Percentiles rank a stretch among this genome's conserved stretches.
phyloP scores from a whole-genome alignment of 441 rosid species.

The Populus hybrid region DNA sequence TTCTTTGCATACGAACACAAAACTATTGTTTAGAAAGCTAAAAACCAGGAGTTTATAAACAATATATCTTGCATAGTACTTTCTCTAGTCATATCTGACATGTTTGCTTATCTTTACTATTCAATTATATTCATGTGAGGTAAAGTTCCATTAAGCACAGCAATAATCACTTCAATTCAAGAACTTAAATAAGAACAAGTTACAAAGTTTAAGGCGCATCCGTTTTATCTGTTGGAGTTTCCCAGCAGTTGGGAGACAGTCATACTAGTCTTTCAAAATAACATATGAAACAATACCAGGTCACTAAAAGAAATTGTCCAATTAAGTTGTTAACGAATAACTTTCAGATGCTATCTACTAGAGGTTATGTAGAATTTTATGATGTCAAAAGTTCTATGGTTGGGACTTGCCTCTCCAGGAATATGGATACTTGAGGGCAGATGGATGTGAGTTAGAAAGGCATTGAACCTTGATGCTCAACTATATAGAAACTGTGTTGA shows the following conservation, averaged over 20 bases:
- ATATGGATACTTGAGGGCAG: not conserved
- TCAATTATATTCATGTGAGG: not conserved
- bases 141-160: not conserved
- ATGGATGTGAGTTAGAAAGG: not conserved
- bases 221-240: not conserved
- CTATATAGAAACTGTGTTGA: not conserved
- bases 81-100: not conserved
- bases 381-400: not conserved
- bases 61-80: not conserved
- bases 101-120: not conserved
- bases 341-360: not conserved
- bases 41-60: too few relatives aligned
- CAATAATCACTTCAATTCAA: not conserved
- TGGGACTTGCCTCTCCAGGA: not conserved
- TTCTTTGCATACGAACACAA: not conserved
- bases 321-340: not conserved
- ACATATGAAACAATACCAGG: not conserved
- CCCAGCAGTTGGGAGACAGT: not conserved
- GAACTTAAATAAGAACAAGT: not conserved
- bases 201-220: not conserved
- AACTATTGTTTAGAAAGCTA: not conserved
- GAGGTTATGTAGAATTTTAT: not conserved
- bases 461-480: not conserved
- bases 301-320: not conserved
- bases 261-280: not conserved